Evolutionary conservation across 2,329 filamentous ascomycete genomes (phyloP).

Genomic region (Aureobasidium leucospermi): DNA sequence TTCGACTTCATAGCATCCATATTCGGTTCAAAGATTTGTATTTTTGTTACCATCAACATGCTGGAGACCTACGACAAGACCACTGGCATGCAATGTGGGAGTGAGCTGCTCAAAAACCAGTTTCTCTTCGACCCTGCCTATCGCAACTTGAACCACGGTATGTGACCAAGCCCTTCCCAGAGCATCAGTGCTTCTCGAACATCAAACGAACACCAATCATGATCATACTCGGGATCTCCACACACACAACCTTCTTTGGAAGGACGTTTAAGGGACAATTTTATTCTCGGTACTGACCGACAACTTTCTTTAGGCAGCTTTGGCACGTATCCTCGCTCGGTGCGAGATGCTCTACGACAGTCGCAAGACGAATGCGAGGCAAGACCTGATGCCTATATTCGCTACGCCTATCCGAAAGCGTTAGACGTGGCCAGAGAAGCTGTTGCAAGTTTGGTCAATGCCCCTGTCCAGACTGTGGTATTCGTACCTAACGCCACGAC

Average conservation of each 20-base stretch:
- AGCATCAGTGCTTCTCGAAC: background rate
- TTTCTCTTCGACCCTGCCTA: slow-evolving; percentile 65
- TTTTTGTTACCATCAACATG: background rate
- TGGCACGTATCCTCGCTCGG: slow-evolving; percentile 60
- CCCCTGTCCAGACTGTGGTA: slow-evolving; percentile 59
- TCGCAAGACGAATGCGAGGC: slow-evolving; percentile 62
- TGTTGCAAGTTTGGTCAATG: slow-evolving; percentile 60
- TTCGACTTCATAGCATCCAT: background rate
- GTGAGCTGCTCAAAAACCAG: slow-evolving; percentile 45
- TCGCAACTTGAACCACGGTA: slow-evolving; percentile 73
- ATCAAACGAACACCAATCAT: background rate
- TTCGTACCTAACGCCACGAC: slow-evolving; percentile 77
- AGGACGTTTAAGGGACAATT: background rate
- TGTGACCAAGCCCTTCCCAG: slow-evolving; percentile 15
- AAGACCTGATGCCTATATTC: slow-evolving; percentile 68
- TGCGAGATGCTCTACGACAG: slow-evolving; percentile 53
- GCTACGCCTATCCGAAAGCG: slow-evolving; percentile 55
- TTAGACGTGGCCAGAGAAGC: slow-evolving; percentile 59
- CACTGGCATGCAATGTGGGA: slow-evolving; percentile 26
- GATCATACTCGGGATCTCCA: background rate
- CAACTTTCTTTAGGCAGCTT: slow-evolving; percentile 57
- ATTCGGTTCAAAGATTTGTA: background rate
- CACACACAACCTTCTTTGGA: background rate
- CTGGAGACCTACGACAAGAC: background rate
- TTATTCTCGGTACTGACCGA: background rate